phyloP scores from a whole-genome alignment of 805 yeast genomes.

The Saturnispora diversa region DNA sequence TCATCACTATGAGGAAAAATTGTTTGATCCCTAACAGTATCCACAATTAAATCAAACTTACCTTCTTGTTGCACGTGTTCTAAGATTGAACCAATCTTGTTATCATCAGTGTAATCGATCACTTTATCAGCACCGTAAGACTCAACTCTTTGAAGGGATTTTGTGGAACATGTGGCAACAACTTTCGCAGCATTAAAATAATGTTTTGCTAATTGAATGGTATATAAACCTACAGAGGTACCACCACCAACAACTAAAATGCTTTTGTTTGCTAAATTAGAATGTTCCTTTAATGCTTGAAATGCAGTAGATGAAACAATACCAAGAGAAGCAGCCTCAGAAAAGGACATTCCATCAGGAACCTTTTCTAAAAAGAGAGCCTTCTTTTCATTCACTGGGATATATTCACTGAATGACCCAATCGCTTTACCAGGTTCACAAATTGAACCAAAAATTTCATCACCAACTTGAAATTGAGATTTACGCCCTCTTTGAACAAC shows the following conservation, averaged over 20 bases:
- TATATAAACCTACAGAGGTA: conserved; percentile 55
- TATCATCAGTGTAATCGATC: conserved; percentile 50
- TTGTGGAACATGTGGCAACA: conserved; percentile 42
- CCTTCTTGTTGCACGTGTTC: conserved; percentile 30
- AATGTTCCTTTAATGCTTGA: conserved; percentile 14
- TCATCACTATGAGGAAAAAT: conserved; percentile 30
- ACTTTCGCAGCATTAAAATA: conserved; percentile 40
- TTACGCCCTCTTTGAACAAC: conserved; percentile 19
- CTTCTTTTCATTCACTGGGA: conserved; percentile 30
- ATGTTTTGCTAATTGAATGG: conserved; percentile 49
- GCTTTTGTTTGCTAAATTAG: conserved; percentile 30
- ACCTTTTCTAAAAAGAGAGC: conserved; percentile 27
- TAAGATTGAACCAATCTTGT: conserved; percentile 31
- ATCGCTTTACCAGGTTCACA: conserved; percentile 4
- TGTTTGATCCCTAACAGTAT: conserved; percentile 54
- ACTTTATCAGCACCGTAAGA: conserved; percentile 47
- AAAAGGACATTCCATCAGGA: conserved; percentile 40
- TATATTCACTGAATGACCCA: conserved; percentile 42
- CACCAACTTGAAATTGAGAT: conserved; percentile 17
- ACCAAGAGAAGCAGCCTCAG: conserved; percentile 61
- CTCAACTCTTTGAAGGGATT: conserved; percentile 21
- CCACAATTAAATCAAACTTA: conserved; percentile 55
- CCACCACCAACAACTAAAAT: conserved; percentile 68
- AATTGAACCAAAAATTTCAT: conserved; percentile 18
- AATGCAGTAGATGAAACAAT: conserved; percentile 59